Conservation (phyloP, 108 stramenopile genomes). For the Schizochytrium sp. region DNA sequence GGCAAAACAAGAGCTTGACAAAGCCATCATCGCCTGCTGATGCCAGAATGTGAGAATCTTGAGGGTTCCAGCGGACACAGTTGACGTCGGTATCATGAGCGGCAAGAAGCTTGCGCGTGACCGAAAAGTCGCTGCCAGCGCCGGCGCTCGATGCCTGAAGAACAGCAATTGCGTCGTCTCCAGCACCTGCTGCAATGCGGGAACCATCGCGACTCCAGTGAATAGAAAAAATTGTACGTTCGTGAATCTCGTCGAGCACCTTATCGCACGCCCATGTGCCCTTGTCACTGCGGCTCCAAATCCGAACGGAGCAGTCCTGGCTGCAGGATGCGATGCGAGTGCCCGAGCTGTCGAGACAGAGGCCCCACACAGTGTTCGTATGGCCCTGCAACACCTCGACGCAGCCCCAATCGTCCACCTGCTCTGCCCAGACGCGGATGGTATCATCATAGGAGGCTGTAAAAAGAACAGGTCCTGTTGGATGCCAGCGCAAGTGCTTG, state of each 20-base stretch:
- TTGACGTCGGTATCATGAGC: slow-evolving; percentile 85
- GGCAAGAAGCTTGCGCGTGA: neutral
- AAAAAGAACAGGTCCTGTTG: slow-evolving; percentile 70
- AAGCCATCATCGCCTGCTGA: slow-evolving; percentile 80
- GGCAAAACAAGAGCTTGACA: slow-evolving; percentile 58
- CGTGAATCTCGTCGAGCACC: neutral
- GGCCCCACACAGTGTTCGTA: slow-evolving; percentile 73
- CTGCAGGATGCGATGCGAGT: slow-evolving; percentile 29
- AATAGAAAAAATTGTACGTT: slow-evolving; percentile 32
- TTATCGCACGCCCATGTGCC: slow-evolving; percentile 20
- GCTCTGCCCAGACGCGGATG: slow-evolving; percentile 78
- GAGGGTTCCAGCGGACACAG: slow-evolving; percentile 86
- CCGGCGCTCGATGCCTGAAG: neutral
- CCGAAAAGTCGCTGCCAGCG: neutral
- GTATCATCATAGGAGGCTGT: slow-evolving; percentile 84
- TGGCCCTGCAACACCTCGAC: slow-evolving; percentile 64
- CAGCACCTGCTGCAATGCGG: slow-evolving; percentile 67
- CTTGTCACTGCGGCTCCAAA: slow-evolving; percentile 33
- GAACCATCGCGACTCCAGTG: slow-evolving; percentile 54
- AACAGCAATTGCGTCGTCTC: slow-evolving; percentile 61
- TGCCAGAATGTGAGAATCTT: slow-evolving; percentile 58
- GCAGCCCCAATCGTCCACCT: slow-evolving; percentile 90
- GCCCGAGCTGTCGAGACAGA: slow-evolving; percentile 58
- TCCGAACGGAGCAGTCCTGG: slow-evolving; percentile 30
- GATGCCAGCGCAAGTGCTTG: slow-evolving; percentile 77